A percentile compares a stretch with the other conserved stretches of the same genome.
Conservation (phyloP, 495 filamentous ascomycete genomes). For the Baudoinia panamericana region DNA sequence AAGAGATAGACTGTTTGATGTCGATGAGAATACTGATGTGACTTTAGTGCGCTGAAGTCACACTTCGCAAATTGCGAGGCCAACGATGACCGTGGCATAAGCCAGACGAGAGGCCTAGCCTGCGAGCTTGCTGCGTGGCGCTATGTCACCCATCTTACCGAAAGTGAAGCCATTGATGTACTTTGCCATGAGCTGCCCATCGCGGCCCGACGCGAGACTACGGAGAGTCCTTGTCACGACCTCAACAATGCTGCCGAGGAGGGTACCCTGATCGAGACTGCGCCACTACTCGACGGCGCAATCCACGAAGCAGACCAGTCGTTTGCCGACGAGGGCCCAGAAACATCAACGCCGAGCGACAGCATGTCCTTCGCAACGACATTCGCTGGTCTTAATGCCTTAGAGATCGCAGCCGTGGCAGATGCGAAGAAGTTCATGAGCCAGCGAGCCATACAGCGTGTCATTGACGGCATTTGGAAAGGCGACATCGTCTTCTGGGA, state of each 20-base stretch:
- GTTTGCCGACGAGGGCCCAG: conserved; percentile 3
- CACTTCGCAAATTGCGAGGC: conserved; percentile 36
- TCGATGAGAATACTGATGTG: conserved; percentile 4
- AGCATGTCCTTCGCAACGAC: conserved; percentile 39
- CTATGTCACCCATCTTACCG: conserved; percentile 64
- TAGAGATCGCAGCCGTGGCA: conserved; percentile 84
- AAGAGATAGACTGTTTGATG: background rate
- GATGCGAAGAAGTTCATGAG: conserved; percentile 83
- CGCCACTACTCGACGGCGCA: conserved; percentile 11
- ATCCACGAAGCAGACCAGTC: background rate
- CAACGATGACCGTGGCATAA: conserved; percentile 54
- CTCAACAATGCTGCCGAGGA: conserved; percentile 1
- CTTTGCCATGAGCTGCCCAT: conserved; percentile 67
- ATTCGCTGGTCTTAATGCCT: conserved; percentile 57
- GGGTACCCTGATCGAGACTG: conserved; percentile 11
- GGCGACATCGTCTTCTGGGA: conserved; percentile 93
- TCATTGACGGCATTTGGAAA: conserved; percentile 75
- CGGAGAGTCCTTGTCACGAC: background rate
- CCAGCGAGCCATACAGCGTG: conserved; percentile 71
- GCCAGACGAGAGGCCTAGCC: conserved; percentile 64
- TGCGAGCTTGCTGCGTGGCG: conserved; percentile 91
- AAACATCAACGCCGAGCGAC: background rate
- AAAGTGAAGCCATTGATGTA: conserved; percentile 69
- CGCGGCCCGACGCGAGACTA: background rate
- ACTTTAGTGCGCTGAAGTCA: conserved; percentile 65